These are phyloP conservation scores for Aspergillus sp. DNA, from an alignment of 2,329 filamentous ascomycete genomes.

Conservation along the genomic window DNA sequence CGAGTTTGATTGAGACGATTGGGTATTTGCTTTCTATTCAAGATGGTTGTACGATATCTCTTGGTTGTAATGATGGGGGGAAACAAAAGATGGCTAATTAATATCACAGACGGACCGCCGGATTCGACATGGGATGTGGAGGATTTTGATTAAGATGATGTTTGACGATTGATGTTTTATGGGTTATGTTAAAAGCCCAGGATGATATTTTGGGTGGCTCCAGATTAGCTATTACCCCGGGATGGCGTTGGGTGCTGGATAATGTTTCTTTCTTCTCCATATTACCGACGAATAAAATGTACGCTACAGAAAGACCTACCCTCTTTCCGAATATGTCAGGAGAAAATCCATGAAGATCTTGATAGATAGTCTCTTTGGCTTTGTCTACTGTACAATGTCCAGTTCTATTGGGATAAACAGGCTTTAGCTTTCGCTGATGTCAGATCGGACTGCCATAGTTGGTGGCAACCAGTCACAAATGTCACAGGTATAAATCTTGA, in stretches of 20 bases:
- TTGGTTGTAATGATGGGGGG: not conserved
- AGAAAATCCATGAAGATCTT: too few species aligned
- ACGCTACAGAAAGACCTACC: too few species aligned
- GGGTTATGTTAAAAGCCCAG: not conserved
- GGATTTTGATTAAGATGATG: not conserved
- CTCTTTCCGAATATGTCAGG: too few species aligned
- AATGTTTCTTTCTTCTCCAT: not conserved
- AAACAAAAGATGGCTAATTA: not conserved
- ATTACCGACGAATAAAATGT: too few species aligned
- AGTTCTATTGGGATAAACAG: not conserved
- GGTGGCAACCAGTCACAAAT: not conserved
- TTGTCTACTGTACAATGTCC: not conserved
- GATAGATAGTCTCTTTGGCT: not conserved
- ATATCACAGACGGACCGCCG: not conserved
- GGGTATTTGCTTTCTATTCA: conserved; percentile 1
- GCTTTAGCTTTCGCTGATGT: not conserved
- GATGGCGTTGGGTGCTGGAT: not conserved
- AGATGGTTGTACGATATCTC: not conserved
- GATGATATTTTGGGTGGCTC: not conserved
- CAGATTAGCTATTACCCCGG: not conserved
- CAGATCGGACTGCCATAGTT: not conserved
- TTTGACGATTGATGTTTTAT: not conserved
- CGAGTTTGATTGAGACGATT: not conserved
- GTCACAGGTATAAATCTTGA: not conserved
- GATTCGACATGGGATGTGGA: conserved; percentile 1